These are phyloP conservation scores for Diplocarpon rosae DNA, from an alignment of 2,329 filamentous ascomycete species.

Conservation along the genomic window DNA sequence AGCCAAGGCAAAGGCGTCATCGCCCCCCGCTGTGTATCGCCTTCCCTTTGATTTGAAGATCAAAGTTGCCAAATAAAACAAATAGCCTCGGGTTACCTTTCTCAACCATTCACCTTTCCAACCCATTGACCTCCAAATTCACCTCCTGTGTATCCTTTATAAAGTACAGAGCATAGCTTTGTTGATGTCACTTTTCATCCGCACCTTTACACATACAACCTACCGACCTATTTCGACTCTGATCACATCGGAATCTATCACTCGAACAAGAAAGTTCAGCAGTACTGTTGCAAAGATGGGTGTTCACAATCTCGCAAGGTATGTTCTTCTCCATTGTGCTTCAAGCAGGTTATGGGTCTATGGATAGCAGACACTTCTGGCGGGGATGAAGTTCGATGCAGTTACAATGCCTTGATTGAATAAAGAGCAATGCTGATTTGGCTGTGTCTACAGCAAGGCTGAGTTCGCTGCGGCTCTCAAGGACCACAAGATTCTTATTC, in stretches of 20 bases:
- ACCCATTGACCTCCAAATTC: neutral
- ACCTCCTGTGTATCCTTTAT: neutral
- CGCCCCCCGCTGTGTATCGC: neutral
- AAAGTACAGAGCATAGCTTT: neutral
- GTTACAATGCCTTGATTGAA: no score
- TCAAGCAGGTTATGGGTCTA: no score
- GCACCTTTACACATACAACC: neutral
- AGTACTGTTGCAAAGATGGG: constrained; percentile 33
- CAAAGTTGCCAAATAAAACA: neutral
- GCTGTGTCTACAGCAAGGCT: constrained; percentile 35
- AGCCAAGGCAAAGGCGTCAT: no score
- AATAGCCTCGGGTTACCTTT: no score
- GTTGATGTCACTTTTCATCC: constrained; percentile 10
- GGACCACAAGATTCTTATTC: constrained; percentile 52
- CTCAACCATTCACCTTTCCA: neutral
- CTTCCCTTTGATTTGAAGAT: neutral
- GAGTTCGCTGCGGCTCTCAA: constrained; percentile 47
- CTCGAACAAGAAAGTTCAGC: constrained; percentile 23
- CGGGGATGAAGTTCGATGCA: no score
- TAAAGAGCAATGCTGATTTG: constrained; percentile 13
- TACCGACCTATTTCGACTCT: constrained; percentile 2
- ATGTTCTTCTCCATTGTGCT: constrained; percentile 10
- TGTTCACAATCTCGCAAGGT: constrained; percentile 35
- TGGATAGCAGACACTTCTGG: no score
- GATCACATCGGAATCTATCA: neutral